Percentiles rank a stretch among this genome's conserved stretches.
Evolutionary conservation across 768 basidiomycete genomes (phyloP).

Genomic region (Pisolithus microcarpus): DNA sequence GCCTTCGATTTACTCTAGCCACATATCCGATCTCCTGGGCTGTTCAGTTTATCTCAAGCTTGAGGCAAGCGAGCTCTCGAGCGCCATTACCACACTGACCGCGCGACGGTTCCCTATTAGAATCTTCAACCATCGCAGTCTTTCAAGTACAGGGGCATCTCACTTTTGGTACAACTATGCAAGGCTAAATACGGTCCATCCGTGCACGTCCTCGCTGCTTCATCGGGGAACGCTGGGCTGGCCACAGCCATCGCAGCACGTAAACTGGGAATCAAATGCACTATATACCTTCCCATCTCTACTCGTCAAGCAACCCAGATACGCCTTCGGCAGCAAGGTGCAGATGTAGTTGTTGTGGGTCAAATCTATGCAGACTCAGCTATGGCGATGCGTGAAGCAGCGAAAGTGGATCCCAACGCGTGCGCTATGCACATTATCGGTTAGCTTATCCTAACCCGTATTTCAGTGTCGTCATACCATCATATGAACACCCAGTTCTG

Average conservation of each 20-base stretch:
- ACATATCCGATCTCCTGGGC: slow-evolving; percentile 46
- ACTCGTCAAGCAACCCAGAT: slow-evolving; percentile 42
- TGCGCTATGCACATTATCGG: slow-evolving; percentile 28
- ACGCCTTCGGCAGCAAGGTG: slow-evolving; percentile 45
- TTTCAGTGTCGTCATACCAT: slow-evolving; percentile 56
- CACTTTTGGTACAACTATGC: slow-evolving; percentile 49
- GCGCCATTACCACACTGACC: neutral
- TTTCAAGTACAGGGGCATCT: slow-evolving; percentile 72
- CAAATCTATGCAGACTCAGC: slow-evolving; percentile 53
- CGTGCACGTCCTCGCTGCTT: slow-evolving; percentile 63
- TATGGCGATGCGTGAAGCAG: slow-evolving; percentile 40
- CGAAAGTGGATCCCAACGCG: slow-evolving; percentile 42
- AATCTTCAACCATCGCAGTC: slow-evolving; percentile 67
- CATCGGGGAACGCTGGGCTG: slow-evolving; percentile 76
- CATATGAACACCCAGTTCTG: slow-evolving; percentile 60
- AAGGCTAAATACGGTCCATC: slow-evolving; percentile 42
- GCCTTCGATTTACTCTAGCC: slow-evolving; percentile 54
- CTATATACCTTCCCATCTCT: slow-evolving; percentile 57
- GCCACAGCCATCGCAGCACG: slow-evolving; percentile 61
- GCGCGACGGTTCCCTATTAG: slow-evolving; percentile 28
- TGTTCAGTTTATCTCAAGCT: slow-evolving; percentile 63
- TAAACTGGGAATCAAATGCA: slow-evolving; percentile 49
- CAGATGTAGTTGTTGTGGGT: slow-evolving; percentile 54
- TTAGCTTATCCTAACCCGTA: neutral
- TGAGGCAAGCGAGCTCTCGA: slow-evolving; percentile 49